Percentiles rank a stretch among this genome's conserved stretches.
These are phyloP conservation scores for Cordia subcordata DNA, from an alignment of 257 asterid genomes.

Conservation along the genomic window DNA sequence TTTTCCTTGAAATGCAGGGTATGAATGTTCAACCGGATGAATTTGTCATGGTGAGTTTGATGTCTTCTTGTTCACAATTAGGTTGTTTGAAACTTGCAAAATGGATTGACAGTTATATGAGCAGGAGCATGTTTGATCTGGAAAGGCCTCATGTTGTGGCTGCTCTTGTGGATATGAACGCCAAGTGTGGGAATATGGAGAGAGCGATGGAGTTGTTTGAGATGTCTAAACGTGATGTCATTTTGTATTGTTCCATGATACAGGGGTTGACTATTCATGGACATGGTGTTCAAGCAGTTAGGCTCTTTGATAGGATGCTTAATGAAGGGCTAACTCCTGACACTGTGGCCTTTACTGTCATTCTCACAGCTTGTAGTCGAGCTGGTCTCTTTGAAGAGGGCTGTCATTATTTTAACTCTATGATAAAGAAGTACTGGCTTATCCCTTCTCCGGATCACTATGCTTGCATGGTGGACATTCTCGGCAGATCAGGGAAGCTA, in stretches of 20 bases:
- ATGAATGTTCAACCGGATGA: constrained; percentile 53
- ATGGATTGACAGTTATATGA: constrained; percentile 52
- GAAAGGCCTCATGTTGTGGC: constrained; percentile 44
- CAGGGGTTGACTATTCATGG: constrained; percentile 69
- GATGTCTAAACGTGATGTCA: constrained; percentile 47
- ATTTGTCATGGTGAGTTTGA: constrained; percentile 59
- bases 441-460: constrained; percentile 68
- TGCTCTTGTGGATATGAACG: constrained; percentile 74
- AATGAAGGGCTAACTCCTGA: constrained; percentile 64
- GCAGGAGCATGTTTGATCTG: constrained; percentile 31
- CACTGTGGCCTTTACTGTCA: constrained; percentile 57
- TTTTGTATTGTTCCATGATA: constrained; percentile 69
- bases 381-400: constrained; percentile 64
- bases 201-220: constrained; percentile 49
- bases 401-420: constrained; percentile 40
- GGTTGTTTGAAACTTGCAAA: constrained; percentile 60
- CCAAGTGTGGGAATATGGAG: constrained; percentile 75
- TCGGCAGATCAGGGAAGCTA: constrained; percentile 68
- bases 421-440: constrained; percentile 36
- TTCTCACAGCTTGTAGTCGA: constrained; percentile 55
- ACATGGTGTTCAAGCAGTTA: constrained; percentile 41
- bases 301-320: constrained; percentile 53
- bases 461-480: constrained; percentile 67
- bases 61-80: constrained; percentile 72
- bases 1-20: constrained; percentile 42